Percentiles rank a stretch among this genome's conserved stretches.
Evolutionary conservation across 1,139 yeast genomes (phyloP).

Genomic region (Scheffersomyces parashehatae): DNA sequence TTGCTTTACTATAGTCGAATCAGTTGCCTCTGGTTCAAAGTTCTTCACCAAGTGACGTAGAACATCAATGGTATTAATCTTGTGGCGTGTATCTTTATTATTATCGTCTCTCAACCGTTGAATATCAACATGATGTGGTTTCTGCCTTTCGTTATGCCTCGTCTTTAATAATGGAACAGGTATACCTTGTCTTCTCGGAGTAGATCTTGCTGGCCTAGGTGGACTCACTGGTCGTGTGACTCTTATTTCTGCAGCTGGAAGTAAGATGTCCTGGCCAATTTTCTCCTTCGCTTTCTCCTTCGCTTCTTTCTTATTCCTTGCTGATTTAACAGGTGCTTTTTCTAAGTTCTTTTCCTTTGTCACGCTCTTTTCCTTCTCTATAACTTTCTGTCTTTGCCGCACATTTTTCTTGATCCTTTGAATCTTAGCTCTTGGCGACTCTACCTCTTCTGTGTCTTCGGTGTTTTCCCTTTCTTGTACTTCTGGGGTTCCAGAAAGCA

Average conservation of each 20-base stretch:
- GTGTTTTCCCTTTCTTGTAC: neutral
- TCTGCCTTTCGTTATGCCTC: slow-evolving; percentile 21
- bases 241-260: neutral
- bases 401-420: slow-evolving; percentile 7
- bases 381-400: slow-evolving; percentile 4
- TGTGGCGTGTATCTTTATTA: slow-evolving; percentile 26
- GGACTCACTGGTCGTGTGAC: neutral
- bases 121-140: slow-evolving; percentile 29
- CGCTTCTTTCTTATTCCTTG: neutral
- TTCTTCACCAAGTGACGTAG: slow-evolving; percentile 31
- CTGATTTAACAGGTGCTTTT: neutral
- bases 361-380: slow-evolving; percentile 10
- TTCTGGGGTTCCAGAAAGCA: neutral
- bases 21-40: slow-evolving; percentile 23
- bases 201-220: neutral
- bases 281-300: slow-evolving; percentile 1
- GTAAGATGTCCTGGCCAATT: slow-evolving; percentile 1
- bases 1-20: slow-evolving; percentile 14
- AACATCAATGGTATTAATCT: slow-evolving; percentile 39
- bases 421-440: slow-evolving; percentile 7
- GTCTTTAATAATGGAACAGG: slow-evolving; percentile 22
- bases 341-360: slow-evolving; percentile 9
- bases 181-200: slow-evolving; percentile 1
- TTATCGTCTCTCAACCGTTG: slow-evolving; percentile 26
- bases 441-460: neutral